Conservation (phyloP, 371 early-diverging fungal species). For the Mucor plumbeus region DNA sequence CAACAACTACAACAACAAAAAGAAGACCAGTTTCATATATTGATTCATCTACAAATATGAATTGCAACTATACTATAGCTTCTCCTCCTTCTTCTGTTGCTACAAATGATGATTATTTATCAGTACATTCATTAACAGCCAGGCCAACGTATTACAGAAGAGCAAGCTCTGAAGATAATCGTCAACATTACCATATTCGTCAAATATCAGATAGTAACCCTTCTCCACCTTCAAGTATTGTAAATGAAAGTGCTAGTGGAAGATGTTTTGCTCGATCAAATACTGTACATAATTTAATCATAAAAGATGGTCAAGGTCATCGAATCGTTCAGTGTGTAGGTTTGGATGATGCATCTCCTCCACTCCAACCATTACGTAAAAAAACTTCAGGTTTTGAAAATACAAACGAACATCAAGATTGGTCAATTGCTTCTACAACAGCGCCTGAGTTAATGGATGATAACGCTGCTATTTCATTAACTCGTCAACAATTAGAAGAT, state of each 20-base stretch:
- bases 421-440: slow-evolving; percentile 10
- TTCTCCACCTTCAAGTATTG: slow-evolving; percentile 3
- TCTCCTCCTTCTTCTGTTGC: neutral
- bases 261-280: slow-evolving; percentile 19
- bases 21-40: slow-evolving; percentile 26
- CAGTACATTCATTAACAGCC: slow-evolving; percentile 4
- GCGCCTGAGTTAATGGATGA: slow-evolving; percentile 6
- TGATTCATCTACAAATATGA: slow-evolving; percentile 10
- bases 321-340: slow-evolving; percentile 27
- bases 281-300: slow-evolving; percentile 25
- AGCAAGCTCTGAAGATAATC: slow-evolving; percentile 25
- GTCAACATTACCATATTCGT: slow-evolving; percentile 13
- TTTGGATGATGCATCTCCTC: slow-evolving; percentile 8
- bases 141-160: slow-evolving; percentile 17
- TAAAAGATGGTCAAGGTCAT: slow-evolving; percentile 27
- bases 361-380: slow-evolving; percentile 5
- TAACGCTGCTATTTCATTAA: neutral
- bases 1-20: slow-evolving; percentile 11
- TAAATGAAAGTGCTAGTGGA: neutral
- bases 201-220: slow-evolving; percentile 10
- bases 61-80: slow-evolving; percentile 8
- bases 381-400: slow-evolving; percentile 18
- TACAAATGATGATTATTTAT: slow-evolving; percentile 16
- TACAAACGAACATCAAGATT: slow-evolving; percentile 8
- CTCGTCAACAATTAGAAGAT: slow-evolving; percentile 9